These are phyloP conservation scores for Solanum okadae DNA, from an alignment of 257 asterid species.

Conservation along the genomic window DNA sequence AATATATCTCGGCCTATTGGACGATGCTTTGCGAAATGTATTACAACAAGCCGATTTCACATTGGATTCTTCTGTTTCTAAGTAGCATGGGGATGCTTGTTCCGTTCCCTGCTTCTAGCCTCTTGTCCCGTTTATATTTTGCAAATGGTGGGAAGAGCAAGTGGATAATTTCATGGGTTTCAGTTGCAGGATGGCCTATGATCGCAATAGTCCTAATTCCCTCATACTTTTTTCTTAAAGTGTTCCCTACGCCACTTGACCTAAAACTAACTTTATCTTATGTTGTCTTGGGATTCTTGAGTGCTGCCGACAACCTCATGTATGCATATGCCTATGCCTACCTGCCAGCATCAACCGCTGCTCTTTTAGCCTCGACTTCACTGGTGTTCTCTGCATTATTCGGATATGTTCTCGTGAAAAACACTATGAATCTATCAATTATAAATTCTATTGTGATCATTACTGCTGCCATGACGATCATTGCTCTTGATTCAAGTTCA, in stretches of 20 bases:
- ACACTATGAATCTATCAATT: constrained; percentile 60
- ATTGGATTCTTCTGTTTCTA: constrained; percentile 65
- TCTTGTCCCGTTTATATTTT: constrained; percentile 70
- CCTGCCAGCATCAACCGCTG: constrained; percentile 88
- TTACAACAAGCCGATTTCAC: constrained; percentile 52
- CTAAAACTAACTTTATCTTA: constrained; percentile 48
- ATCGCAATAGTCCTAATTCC: constrained; percentile 56
- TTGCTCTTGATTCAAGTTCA: constrained; percentile 72
- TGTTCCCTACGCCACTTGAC: constrained; percentile 54
- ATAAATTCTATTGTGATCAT: constrained; percentile 57
- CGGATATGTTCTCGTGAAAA: constrained; percentile 66
- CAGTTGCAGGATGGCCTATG: constrained; percentile 95
- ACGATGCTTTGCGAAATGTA: constrained; percentile 24
- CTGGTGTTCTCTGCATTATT: constrained; percentile 68
- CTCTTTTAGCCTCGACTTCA: constrained; percentile 69
- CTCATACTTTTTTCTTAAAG: constrained; percentile 36
- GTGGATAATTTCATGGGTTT: constrained; percentile 90
- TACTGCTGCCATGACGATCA: constrained; percentile 74
- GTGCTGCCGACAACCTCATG: constrained; percentile 83
- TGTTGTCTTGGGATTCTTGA: constrained; percentile 54
- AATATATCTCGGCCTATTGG: constrained; percentile 20
- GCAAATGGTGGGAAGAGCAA: constrained; percentile 80
- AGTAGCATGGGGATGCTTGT: constrained; percentile 66
- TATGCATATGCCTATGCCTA: constrained; percentile 90
- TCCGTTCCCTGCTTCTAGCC: constrained; percentile 85